These are phyloP conservation scores for Gastrodia elata DNA, from an alignment of 106 monocot species.

Conservation along the genomic window DNA sequence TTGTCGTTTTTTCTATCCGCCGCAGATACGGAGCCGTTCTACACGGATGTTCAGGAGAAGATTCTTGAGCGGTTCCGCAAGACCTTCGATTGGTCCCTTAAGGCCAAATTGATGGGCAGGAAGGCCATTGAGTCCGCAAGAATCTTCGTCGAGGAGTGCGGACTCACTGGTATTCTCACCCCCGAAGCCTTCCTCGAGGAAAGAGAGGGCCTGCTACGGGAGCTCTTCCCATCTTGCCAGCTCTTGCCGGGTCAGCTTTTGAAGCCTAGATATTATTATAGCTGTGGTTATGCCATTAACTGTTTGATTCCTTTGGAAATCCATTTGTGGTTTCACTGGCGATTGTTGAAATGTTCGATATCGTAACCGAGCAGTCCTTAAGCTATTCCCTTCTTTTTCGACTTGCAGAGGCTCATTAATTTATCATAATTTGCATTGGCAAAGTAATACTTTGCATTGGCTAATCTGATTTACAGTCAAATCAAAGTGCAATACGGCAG, in stretches of 20 bases:
- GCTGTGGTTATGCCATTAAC: neutral
- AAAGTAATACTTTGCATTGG: too few species aligned
- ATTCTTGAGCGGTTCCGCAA: conserved; percentile 82
- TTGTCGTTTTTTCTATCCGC: neutral
- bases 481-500: too few species aligned
- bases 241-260: conserved; percentile 64
- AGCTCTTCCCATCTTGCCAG: conserved; percentile 61
- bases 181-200: conserved; percentile 75
- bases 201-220: conserved; percentile 77
- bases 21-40: conserved; percentile 83
- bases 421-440: too few species aligned
- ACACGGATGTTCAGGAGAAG: conserved; percentile 77
- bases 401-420: too few species aligned
- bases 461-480: too few species aligned
- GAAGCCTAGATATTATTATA: neutral
- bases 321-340: neutral
- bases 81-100: conserved; percentile 85
- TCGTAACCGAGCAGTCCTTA: neutral
- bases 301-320: neutral
- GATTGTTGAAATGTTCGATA: neutral
- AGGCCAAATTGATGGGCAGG: conserved; percentile 96
- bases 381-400: neutral
- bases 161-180: conserved; percentile 46
- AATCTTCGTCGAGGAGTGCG: conserved; percentile 71
- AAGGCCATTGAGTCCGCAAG: conserved; percentile 81